Conservation (phyloP, 352 stramenopile species). For the Salisapilia sapeloensis region DNA sequence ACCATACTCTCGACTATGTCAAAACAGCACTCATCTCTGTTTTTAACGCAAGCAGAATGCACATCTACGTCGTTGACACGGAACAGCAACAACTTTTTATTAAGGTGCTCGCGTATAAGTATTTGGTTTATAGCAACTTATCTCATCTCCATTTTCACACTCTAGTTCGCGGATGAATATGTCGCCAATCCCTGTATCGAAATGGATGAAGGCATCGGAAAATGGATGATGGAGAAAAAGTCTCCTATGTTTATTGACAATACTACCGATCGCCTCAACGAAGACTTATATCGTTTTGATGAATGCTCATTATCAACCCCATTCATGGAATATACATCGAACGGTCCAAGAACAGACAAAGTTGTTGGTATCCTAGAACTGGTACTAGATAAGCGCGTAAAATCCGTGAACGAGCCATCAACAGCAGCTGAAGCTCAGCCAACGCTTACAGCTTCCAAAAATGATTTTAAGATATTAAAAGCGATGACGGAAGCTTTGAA, state of each 20-base stretch:
- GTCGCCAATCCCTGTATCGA: constrained; percentile 16
- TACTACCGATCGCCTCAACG: constrained; percentile 7
- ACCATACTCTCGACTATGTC: constrained; percentile 58
- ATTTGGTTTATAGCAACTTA: background rate
- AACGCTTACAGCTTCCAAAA: constrained; percentile 25
- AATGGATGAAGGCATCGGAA: constrained; percentile 13
- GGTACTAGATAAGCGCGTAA: constrained; percentile 13
- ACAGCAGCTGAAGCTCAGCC: background rate
- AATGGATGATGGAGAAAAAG: constrained; percentile 12
- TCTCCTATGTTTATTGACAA: constrained; percentile 8
- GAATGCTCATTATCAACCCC: constrained; percentile 20
- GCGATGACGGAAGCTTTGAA: constrained; percentile 40
- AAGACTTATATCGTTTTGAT: constrained; percentile 15
- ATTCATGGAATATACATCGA: constrained; percentile 26
- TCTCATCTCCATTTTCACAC: no score
- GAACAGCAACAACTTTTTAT: constrained; percentile 17
- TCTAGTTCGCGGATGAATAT: constrained; percentile 48
- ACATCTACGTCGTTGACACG: constrained; percentile 44
- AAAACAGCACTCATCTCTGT: constrained; percentile 29
- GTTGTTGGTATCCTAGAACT: constrained; percentile 53
- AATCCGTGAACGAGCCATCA: constrained; percentile 1
- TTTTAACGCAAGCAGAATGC: constrained; percentile 36
- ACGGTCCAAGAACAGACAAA: constrained; percentile 8
- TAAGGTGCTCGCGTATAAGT: constrained; percentile 19
- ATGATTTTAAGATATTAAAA: constrained; percentile 53